phyloP scores from a whole-genome alignment of 2,329 filamentous ascomycete species.

The Penicillium corylophilum region DNA sequence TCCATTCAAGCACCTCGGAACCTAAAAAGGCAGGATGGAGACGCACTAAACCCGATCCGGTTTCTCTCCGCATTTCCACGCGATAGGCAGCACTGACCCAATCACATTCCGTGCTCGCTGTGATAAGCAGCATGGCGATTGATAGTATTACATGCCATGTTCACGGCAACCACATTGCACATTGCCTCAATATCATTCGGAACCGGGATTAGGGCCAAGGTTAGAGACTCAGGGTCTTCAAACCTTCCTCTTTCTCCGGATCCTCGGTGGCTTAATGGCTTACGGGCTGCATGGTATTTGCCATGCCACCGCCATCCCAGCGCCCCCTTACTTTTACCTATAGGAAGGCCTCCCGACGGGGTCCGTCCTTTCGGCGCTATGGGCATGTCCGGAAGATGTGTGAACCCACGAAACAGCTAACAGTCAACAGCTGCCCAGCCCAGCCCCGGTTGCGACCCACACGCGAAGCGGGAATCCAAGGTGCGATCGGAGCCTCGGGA shows the following conservation, averaged over 20 bases:
- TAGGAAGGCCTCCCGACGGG: conserved; percentile 21
- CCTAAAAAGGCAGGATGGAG: not conserved
- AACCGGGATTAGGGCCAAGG: too few species aligned
- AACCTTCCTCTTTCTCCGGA: not conserved
- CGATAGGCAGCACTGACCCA: conserved; percentile 17
- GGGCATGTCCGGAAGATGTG: not conserved
- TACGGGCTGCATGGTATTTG: not conserved
- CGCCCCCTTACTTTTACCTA: conserved; percentile 18
- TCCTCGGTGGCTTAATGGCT: conserved; percentile 5
- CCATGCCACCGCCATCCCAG: not conserved
- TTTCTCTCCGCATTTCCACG: conserved; percentile 20
- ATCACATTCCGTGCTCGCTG: conserved; percentile 4
- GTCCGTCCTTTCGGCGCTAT: conserved; percentile 12
- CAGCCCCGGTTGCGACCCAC: not conserved
- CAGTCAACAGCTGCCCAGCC: not conserved
- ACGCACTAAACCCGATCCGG: conserved; percentile 16
- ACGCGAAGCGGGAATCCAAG: not conserved
- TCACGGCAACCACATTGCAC: not conserved
- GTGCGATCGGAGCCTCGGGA: not conserved
- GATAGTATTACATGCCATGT: not conserved
- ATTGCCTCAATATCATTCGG: not conserved
- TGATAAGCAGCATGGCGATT: conserved; percentile 6
- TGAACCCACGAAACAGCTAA: not conserved
- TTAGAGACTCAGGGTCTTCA: not conserved
- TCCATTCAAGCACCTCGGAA: not conserved